Evolutionary conservation across 2,329 filamentous ascomycete species (phyloP).

Genomic region (Fonsecaea nubica): DNA sequence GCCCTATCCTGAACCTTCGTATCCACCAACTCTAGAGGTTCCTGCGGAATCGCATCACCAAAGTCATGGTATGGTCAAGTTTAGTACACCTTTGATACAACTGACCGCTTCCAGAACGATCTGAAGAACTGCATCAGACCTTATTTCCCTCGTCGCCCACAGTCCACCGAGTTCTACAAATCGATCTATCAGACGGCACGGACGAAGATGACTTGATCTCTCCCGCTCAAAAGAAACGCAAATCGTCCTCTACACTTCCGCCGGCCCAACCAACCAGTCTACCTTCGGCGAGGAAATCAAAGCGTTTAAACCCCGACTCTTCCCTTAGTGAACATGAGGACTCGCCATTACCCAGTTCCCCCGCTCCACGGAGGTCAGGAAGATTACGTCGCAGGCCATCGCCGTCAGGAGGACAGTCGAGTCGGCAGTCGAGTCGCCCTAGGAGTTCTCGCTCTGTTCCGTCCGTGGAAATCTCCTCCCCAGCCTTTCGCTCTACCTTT

Average conservation of each 20-base stretch:
- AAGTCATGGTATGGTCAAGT: constrained; percentile 14
- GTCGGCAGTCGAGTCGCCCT: neutral
- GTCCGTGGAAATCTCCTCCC: neutral
- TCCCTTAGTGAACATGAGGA: constrained; percentile 3
- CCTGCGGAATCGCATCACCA: constrained; percentile 34
- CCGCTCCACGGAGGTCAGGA: constrained; percentile 19
- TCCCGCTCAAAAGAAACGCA: constrained; percentile 35
- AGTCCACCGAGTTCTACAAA: constrained; percentile 3
- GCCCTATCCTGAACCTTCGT: constrained; percentile 5
- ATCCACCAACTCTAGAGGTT: constrained; percentile 35
- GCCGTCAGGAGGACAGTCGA: neutral
- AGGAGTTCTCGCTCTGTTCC: neutral
- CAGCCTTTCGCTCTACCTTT: constrained; percentile 5
- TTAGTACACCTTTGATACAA: neutral
- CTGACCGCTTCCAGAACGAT: constrained; percentile 5
- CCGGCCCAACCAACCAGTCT: neutral
- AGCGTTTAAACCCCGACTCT: constrained; percentile 17
- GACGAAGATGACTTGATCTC: constrained; percentile 37
- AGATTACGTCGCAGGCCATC: constrained; percentile 16
- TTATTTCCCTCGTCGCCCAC: constrained; percentile 23
- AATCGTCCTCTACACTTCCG: neutral
- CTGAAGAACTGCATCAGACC: neutral
- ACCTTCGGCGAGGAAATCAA: constrained; percentile 18
- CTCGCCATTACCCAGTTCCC: constrained; percentile 7
- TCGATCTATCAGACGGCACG: constrained; percentile 13